Percentiles rank a stretch among this genome's conserved stretches.
phyloP scores from a whole-genome alignment of 768 basidiomycete species.

The Xanthoconium stramineum region DNA sequence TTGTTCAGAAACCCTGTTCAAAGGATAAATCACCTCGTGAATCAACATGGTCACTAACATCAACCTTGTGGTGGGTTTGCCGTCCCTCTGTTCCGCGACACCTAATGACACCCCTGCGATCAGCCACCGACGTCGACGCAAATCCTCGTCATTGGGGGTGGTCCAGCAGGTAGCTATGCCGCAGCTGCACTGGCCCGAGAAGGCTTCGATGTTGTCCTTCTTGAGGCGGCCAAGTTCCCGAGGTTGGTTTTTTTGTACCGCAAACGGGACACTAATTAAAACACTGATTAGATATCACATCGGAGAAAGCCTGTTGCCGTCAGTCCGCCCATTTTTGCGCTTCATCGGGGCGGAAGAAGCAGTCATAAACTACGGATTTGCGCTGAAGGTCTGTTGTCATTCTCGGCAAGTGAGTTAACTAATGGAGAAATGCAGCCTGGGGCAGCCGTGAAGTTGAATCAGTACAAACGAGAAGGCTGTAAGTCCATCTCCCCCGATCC shows the following conservation, averaged over 20 bases:
- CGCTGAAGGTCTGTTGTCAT: constrained; percentile 4
- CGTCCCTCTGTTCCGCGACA: too few species aligned
- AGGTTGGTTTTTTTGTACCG: constrained; percentile 9
- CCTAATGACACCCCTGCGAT: not conserved
- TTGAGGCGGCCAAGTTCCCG: constrained; percentile 10
- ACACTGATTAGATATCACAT: constrained; percentile 11
- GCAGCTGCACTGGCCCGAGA: constrained; percentile 9
- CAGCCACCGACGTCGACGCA: not conserved
- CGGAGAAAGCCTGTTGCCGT: constrained; percentile 12
- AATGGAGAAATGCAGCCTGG: not conserved
- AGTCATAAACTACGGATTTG: constrained; percentile 7
- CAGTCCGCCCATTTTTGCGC: constrained; percentile 4
- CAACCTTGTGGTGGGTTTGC: not conserved
- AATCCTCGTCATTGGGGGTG: constrained; percentile 14
- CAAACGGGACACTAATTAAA: not conserved
- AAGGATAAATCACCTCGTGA: too few species aligned
- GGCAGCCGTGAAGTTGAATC: too few species aligned
- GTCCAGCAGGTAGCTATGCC: constrained; percentile 11
- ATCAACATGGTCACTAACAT: not conserved
- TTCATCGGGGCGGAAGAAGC: constrained; percentile 9
- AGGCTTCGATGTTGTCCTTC: constrained; percentile 8
- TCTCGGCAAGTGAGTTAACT: not conserved
- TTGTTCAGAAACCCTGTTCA: too few species aligned
- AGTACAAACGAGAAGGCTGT: constrained; percentile 16
- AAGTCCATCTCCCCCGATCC: not conserved